Evolutionary conservation across 176 grass and related monocot genomes (phyloP).

Genomic region (Cocos nucifera): DNA sequence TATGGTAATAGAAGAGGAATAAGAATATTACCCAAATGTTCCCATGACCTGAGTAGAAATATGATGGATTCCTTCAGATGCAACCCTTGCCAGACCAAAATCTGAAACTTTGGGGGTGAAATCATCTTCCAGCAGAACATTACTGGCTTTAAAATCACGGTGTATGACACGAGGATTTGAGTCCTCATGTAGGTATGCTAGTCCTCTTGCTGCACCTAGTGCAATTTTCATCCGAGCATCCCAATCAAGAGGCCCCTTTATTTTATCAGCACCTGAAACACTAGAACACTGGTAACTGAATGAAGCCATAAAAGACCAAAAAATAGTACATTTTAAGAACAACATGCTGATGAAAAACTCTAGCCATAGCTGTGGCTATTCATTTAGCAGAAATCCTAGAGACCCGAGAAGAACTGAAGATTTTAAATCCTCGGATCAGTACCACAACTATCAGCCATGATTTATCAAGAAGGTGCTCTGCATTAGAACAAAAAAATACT

Average conservation of each 20-base stretch:
- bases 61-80: slow-evolving; percentile 22
- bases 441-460: too few species aligned
- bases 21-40: slow-evolving; percentile 19
- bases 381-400: too few species aligned
- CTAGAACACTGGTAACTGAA: not conserved
- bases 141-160: slow-evolving; percentile 29
- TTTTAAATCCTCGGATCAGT: too few species aligned
- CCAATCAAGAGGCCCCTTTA: slow-evolving; percentile 18
- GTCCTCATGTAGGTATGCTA: slow-evolving; percentile 26
- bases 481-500: too few species aligned
- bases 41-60: slow-evolving; percentile 28
- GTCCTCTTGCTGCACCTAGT: slow-evolving; percentile 22
- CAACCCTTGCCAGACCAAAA: slow-evolving; percentile 27
- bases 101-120: slow-evolving; percentile 29
- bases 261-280: slow-evolving; percentile 16
- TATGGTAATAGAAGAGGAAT: not conserved
- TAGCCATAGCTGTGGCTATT: too few species aligned
- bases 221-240: slow-evolving; percentile 27
- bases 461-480: too few species aligned
- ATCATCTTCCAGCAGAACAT: slow-evolving; percentile 25
- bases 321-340: too few species aligned
- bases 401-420: too few species aligned
- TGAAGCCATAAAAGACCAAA: not conserved
- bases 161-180: slow-evolving; percentile 29
- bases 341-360: too few species aligned